Percentiles rank a stretch among this genome's conserved stretches.
Evolutionary conservation across 164 flowering plant species (phyloP).

Genomic region (Tetracentron sinense): DNA sequence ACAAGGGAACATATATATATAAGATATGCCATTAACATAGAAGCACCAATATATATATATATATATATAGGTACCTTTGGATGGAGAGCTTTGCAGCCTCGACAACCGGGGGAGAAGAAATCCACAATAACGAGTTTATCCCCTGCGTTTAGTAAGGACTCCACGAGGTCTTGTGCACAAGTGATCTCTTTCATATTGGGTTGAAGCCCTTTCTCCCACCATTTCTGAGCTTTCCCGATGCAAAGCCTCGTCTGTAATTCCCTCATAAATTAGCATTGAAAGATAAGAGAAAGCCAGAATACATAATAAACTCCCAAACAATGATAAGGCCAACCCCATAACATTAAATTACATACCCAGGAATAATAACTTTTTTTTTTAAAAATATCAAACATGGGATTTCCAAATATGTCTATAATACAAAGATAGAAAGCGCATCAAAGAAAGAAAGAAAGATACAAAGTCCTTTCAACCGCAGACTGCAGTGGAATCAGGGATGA

Average conservation of each 20-base stretch:
- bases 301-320: background rate
- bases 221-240: constrained; percentile 53
- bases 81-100: constrained; percentile 89
- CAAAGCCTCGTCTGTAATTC: constrained; percentile 31
- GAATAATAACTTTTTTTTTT: too few species aligned
- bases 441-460: too few species aligned
- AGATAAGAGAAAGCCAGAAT: background rate
- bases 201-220: constrained; percentile 83
- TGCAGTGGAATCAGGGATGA: too few species aligned
- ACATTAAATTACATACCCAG: too few species aligned
- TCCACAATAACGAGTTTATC: constrained; percentile 68
- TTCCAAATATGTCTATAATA: too few species aligned
- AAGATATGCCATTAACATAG: too few species aligned
- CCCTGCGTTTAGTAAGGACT: constrained; percentile 58
- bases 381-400: background rate
- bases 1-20: background rate
- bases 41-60: too few species aligned
- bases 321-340: too few species aligned
- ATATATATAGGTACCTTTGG: too few species aligned
- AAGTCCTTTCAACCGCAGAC: too few species aligned
- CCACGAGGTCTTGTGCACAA: constrained; percentile 63
- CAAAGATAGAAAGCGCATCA: background rate
- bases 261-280: background rate
- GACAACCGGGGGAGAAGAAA: constrained; percentile 89
- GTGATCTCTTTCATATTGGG: constrained; percentile 69